Percentiles rank a stretch among this genome's conserved stretches.
These are phyloP conservation scores for Eleusine coracana DNA, from an alignment of 176 grass and related monocot genomes.

Conservation along the genomic window DNA sequence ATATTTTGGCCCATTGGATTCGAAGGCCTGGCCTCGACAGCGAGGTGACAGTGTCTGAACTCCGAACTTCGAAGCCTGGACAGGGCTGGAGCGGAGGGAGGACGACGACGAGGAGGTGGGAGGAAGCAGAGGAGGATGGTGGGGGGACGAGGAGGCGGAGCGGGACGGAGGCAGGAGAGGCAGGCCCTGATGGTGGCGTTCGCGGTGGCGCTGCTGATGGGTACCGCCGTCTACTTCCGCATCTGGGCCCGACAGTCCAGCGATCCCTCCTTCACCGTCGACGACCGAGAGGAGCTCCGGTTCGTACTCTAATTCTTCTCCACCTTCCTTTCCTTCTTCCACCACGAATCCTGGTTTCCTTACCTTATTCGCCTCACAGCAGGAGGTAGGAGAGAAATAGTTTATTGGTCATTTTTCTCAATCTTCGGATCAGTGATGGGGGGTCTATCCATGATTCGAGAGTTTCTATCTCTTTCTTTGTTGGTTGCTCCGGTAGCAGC, in stretches of 20 bases:
- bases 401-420: neutral
- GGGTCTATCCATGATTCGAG: conserved; percentile 8
- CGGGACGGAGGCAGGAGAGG: conserved; percentile 51
- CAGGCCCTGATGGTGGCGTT: conserved; percentile 50
- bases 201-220: conserved; percentile 56
- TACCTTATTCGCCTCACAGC: neutral
- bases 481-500: neutral
- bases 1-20: neutral
- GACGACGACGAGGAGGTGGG: neutral
- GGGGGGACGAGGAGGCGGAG: conserved; percentile 34
- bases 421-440: neutral
- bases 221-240: conserved; percentile 60
- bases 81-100: conserved; percentile 8
- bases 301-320: neutral
- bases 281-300: conserved; percentile 64
- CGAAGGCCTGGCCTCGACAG: neutral
- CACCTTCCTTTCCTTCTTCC: neutral
- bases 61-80: neutral
- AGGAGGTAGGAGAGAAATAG: neutral
- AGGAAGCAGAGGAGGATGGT: conserved; percentile 28
- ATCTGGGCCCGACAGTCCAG: conserved; percentile 61
- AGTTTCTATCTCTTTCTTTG: neutral
- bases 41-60: neutral
- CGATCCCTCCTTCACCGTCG: conserved; percentile 55
- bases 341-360: neutral